A percentile compares a stretch with the other conserved stretches of the same genome.
phyloP scores from a whole-genome alignment of 352 stramenopile genomes.

The Phytophthora pluvialis region DNA sequence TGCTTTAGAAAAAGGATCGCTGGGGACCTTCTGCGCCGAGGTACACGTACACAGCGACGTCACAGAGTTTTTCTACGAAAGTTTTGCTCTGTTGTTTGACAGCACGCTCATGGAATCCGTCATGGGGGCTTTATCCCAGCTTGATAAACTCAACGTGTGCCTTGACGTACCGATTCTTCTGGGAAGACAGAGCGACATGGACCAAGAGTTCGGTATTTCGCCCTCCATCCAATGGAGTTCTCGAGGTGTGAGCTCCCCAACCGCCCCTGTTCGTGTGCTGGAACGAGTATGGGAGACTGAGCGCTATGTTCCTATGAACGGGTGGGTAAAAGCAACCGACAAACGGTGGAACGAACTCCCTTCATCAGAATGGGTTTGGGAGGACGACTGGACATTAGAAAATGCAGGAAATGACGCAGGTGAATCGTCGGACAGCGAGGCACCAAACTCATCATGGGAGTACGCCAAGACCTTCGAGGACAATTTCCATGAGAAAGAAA shows the following conservation, averaged over 20 bases:
- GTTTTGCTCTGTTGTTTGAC: slow-evolving; percentile 54
- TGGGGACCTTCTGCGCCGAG: slow-evolving; percentile 66
- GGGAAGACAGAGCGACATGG: slow-evolving; percentile 49
- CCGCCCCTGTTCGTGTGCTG: slow-evolving; percentile 52
- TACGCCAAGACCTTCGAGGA: slow-evolving; percentile 79
- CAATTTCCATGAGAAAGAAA: slow-evolving; percentile 76
- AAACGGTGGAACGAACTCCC: slow-evolving; percentile 67
- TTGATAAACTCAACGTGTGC: slow-evolving; percentile 56
- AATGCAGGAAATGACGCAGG: slow-evolving; percentile 29
- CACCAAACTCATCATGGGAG: slow-evolving; percentile 51
- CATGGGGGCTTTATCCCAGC: slow-evolving; percentile 50
- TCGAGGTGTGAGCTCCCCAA: slow-evolving; percentile 15
- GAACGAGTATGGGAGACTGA: slow-evolving; percentile 80
- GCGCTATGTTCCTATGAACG: slow-evolving; percentile 74
- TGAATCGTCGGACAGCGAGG: slow-evolving; percentile 37
- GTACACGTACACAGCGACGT: slow-evolving; percentile 50
- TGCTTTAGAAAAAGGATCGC: slow-evolving; percentile 61
- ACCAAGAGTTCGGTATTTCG: slow-evolving; percentile 49
- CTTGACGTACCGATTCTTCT: slow-evolving; percentile 63
- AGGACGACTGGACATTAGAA: slow-evolving; percentile 75
- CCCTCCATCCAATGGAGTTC: slow-evolving; percentile 21
- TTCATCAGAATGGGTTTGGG: slow-evolving; percentile 85
- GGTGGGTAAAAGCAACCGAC: slow-evolving; percentile 67
- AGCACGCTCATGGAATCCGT: slow-evolving; percentile 51
- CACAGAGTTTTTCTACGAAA: slow-evolving; percentile 65